Base-by-base conservation (phyloP, 106 monocot species). In the Acanthochlamys bracteata region DNA sequence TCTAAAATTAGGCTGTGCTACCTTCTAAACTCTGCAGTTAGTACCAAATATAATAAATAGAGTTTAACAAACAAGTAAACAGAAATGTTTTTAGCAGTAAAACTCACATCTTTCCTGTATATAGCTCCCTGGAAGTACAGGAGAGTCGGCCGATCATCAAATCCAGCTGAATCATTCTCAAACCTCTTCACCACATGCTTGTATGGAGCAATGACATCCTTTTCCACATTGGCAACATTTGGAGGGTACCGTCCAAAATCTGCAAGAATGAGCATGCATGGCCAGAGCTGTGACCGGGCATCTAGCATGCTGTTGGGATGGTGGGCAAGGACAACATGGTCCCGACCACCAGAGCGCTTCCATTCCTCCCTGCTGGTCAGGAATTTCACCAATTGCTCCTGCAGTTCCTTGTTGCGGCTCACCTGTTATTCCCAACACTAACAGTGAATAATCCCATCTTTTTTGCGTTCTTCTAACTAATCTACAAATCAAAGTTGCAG, bases 241-340 rank as follows among this genome's bases (percentile, higher is more conserved):
- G 83, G 80, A 26, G 73, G 57, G 54, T 91, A 86, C 66, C 91
- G 61, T 43, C 91, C 91, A 39, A 91, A 86, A 78, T 91, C 91
- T 11, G 91, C 74, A 66, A 91, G 80, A 53, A 91, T 76, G 46
- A 86, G 86, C 65, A 86, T 65, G 20, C 74, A 80, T 0, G 86
- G 75, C 65, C 75, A 83, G 52, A 91, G 39, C 40, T 76, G 80
- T 17, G 64, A 53, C 68, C 91, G 73, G 10, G 86, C 83, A 65
- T 86, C 73, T 41, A 81, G n/a, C 86, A 91, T 73, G 63, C 91
- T 91, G 39, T 91, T 91, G 0, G 91, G 91, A 67, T 91, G 91
- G 69, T 91, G 91, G 0, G 86, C 80, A 66, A 91, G 19, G 22
- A 91, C 72, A 45, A 91, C 68, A 66, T 91, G 91, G 24, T 91